phyloP scores from a whole-genome alignment of 208 protist genomes.

The Entamoeba moshkovskii region DNA sequence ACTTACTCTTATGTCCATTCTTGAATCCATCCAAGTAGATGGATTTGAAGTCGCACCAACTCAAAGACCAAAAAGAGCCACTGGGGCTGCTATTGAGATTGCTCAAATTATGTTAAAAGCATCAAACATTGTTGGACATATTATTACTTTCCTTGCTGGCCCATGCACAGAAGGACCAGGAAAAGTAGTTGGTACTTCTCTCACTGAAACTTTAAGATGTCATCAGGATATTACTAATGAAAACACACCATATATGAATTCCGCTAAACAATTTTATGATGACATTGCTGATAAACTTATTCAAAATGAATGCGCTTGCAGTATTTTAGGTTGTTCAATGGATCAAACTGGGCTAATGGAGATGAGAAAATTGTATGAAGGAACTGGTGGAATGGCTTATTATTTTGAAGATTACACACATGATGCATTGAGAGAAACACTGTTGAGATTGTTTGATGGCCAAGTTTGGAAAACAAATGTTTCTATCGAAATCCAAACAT shows the following conservation, averaged over 20 bases:
- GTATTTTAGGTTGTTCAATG: conserved; percentile 12
- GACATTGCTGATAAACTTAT: background rate
- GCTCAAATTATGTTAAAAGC: conserved; percentile 3
- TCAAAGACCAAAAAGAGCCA: background rate
- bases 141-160: conserved; percentile 13
- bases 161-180: conserved; percentile 25
- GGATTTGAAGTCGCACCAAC: background rate
- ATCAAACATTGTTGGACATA: background rate
- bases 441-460: background rate
- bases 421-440: conserved; percentile 10
- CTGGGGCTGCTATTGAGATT: background rate
- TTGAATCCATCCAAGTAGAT: background rate
- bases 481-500: background rate
- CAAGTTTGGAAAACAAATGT: background rate
- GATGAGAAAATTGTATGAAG: conserved; percentile 5
- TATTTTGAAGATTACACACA: background rate
- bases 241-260: background rate
- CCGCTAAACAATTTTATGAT: conserved; percentile 10
- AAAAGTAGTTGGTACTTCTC: background rate
- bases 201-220: conserved; percentile 1
- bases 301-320: background rate
- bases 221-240: conserved; percentile 12
- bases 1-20: background rate
- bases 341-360: conserved; percentile 23
- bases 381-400: conserved; percentile 15